Base-by-base conservation (phyloP, 805 yeast species). In the Tetrapisispora nanseiensis region DNA sequence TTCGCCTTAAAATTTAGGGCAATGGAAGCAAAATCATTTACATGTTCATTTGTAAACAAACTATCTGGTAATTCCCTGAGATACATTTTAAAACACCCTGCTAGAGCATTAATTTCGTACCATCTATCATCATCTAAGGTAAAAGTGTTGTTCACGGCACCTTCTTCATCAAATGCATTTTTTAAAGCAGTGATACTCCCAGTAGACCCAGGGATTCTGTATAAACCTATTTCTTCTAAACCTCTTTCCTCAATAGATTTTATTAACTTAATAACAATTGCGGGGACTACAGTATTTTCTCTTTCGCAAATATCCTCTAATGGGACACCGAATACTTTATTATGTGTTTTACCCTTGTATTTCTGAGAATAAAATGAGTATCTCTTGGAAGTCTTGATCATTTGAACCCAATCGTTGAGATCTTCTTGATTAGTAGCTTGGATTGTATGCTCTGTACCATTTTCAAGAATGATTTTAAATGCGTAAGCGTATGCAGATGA, bases 31-130 rank as follows among this genome's bases (percentile, higher is more conserved):
- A 86, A 78, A 18, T 69, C 68, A 6, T 75, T 77, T 20, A 87
- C 73, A n/a, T 77, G 71, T 23, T 72, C 75, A 46, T 75, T 78
- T 0, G 90, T 76, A 35, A 89, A 72, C 28, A 86, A 63, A 3
- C 94, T 84, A 52, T 86, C 95, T 0, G 96, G 95, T 28, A 89
- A 66, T 51, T 86, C 96, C 52, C 97, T 72, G 51, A 89, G 65
- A 55, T 75, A 89, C 48, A 82, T 72, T 58, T 89, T 89, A 52
- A 89, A 81, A 52, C 94, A 80, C 26, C 95, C 92, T 1, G 95
- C 87, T 37, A 86, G 75, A 2, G 95, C 82, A 59, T 89, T 90
- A 34, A 84, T 75, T 59, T 85, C 95, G 55, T 79, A 79, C 79
- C 80, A 76, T 32, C 76, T 68, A 44, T 73, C 75, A 54, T 77